phyloP scores from a whole-genome alignment of 164 flowering plant species.

The Umbilicus rupestris region DNA sequence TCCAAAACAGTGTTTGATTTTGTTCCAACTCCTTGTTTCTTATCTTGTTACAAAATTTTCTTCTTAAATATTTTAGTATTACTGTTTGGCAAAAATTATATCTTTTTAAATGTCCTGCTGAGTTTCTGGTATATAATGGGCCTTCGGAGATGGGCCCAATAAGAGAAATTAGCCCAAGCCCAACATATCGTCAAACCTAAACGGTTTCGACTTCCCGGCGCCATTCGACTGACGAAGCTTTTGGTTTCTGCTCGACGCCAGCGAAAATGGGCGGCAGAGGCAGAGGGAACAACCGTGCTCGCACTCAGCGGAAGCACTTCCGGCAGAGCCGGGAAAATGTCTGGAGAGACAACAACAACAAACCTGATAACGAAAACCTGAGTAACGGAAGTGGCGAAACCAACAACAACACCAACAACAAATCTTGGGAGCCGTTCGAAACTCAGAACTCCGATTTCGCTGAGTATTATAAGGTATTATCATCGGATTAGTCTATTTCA shows the following conservation, averaged over 20 bases:
- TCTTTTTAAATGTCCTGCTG: no score
- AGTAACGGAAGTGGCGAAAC: conserved; percentile 7
- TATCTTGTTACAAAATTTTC: no score
- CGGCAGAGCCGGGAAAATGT: conserved; percentile 63
- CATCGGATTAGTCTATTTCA: no score
- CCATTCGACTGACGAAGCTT: background rate
- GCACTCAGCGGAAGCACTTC: conserved; percentile 81
- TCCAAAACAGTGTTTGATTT: background rate
- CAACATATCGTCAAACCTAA: background rate
- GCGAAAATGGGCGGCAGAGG: conserved; percentile 15
- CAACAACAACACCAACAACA: conserved; percentile 10
- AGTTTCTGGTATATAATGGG: background rate
- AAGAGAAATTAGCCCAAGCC: background rate
- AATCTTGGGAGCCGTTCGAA: conserved; percentile 64
- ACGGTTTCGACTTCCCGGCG: background rate
- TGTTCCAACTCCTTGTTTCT: background rate
- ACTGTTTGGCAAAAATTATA: no score
- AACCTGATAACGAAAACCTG: background rate
- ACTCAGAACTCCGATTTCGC: conserved; percentile 67
- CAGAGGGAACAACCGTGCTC: conserved; percentile 39
- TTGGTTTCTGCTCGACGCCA: background rate
- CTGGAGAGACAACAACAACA: conserved; percentile 50
- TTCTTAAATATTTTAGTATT: no score
- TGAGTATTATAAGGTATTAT: conserved; percentile 70
- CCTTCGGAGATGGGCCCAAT: background rate